Evolutionary conservation across 2,329 filamentous ascomycete species (phyloP), one percentile per base, ranked within the genome.

Genomic region (Trichocomaceae sp.): DNA sequence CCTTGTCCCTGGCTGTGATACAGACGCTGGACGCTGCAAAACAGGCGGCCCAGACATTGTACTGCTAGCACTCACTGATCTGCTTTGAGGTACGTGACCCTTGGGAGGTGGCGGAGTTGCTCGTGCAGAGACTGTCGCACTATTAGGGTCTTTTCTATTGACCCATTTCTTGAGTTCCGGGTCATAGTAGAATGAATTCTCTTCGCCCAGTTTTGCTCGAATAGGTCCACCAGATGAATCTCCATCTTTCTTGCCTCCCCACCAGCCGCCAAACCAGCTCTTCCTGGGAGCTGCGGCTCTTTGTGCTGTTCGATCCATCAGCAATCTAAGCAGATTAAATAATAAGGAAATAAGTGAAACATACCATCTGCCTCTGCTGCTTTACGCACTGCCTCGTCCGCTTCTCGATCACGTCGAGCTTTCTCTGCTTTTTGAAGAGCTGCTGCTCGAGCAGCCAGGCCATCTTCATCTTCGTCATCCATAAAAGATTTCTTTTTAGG

Each of bases 81-180:
- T 67, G 56, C 73, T 75, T 55, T 70, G 77, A 58, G 74, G 77
- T 54, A 70, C 74, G 3, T 75, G 74, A 5, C 77, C 80, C 62
- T 80, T 84, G 0, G 91, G 91, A 4, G 90, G 91, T 1, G 93
- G 91, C 1, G 92, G 88, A 0, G 90, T 84, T 1, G 84, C 84
- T 47, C 76, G 74, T 23, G 76, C 67, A n/a, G 75, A 72, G 22
- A 78, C 68, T 29, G 81, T 81, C 53, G 87, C 85, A 7, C 82
- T 80, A 13, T 75, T 76, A 12, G 85, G 85, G 10, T 83, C 83
- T 69, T 96, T 96, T 77, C 96, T 96, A 77, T 99, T 97, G 69
- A 99, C 80, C 95, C 95, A 99, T 69, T 93, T 90, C 77, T 95
- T 95, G 51, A 96, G 81, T n/a, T 96, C 88, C 2, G 90, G 87